Evolutionary conservation across 208 protist genomes (phyloP).

Genomic region (Trypanosomatidae sp.): DNA sequence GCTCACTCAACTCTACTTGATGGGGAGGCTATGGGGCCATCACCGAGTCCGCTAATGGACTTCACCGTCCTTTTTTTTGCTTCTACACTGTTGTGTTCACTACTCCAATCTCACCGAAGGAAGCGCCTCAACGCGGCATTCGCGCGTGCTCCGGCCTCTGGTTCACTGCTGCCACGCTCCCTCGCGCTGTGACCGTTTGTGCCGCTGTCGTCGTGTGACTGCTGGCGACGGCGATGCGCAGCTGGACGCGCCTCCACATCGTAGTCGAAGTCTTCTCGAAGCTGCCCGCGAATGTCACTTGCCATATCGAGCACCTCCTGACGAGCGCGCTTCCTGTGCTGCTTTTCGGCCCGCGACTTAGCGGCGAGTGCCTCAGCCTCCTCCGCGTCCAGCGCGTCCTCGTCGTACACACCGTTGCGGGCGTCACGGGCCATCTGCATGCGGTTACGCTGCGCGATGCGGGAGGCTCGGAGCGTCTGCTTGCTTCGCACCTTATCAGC

Average conservation of each 20-base stretch:
- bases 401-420: constrained; percentile 47
- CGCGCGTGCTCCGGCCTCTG: constrained; percentile 7
- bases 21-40: background rate
- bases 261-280: constrained; percentile 15
- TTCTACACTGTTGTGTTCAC: background rate
- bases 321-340: constrained; percentile 34
- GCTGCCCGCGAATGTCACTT: constrained; percentile 59
- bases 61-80: background rate
- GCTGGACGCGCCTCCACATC: constrained; percentile 6
- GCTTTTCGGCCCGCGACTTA: constrained; percentile 23
- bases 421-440: constrained; percentile 39
- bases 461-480: constrained; percentile 80
- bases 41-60: background rate
- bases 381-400: constrained; percentile 48
- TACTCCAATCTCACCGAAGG: constrained; percentile 11
- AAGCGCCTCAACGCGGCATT: constrained; percentile 55
- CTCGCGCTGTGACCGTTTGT: background rate
- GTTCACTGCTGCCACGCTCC: background rate
- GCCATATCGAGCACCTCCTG: constrained; percentile 25
- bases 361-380: constrained; percentile 37
- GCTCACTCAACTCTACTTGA: background rate
- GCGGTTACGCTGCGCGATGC: constrained; percentile 60
- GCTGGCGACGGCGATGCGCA: constrained; percentile 4
- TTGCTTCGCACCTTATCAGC: constrained; percentile 88
- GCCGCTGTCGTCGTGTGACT: background rate